A percentile compares a stretch with the other conserved stretches of the same genome.
Evolutionary conservation across 208 protist species (phyloP).

Genomic region (Wallacemonas sp.): DNA sequence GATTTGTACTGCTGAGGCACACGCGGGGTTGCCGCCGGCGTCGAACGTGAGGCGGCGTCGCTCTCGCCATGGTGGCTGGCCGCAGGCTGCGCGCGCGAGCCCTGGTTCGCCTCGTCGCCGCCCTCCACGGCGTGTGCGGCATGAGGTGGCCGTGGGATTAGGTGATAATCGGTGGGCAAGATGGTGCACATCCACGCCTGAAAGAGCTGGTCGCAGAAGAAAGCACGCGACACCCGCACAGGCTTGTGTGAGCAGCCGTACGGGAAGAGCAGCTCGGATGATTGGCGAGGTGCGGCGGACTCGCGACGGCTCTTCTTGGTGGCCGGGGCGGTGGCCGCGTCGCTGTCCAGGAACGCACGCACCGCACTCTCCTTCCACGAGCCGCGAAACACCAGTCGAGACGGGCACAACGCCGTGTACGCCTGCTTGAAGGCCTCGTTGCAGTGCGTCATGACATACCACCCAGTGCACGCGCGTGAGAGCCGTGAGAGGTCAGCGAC

Average conservation of each 20-base stretch:
- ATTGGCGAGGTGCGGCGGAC: not conserved
- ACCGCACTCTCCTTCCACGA: slow-evolving; percentile 83
- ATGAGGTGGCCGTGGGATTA: slow-evolving; percentile 13
- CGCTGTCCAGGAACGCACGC: slow-evolving; percentile 35
- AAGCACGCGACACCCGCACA: slow-evolving; percentile 47
- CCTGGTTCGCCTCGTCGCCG: not conserved
- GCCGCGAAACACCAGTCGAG: slow-evolving; percentile 49
- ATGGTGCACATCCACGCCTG: slow-evolving; percentile 90
- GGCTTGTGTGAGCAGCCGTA: slow-evolving; percentile 35
- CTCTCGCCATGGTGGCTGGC: too few species aligned
- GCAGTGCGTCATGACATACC: slow-evolving; percentile 80
- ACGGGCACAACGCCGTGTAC: slow-evolving; percentile 54
- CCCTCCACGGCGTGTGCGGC: not conserved
- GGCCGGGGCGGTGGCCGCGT: not conserved
- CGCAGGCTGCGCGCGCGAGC: too few species aligned
- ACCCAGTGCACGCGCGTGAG: slow-evolving; percentile 72
- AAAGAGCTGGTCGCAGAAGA: slow-evolving; percentile 84
- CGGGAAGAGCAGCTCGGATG: not conserved
- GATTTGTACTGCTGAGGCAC: slow-evolving; percentile 43
- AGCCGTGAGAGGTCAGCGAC: slow-evolving; percentile 68
- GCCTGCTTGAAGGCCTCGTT: slow-evolving; percentile 79
- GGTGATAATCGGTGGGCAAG: slow-evolving; percentile 71
- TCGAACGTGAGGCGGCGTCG: slow-evolving; percentile 13
- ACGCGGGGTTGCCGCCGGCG: not conserved
- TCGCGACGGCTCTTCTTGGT: slow-evolving; percentile 20